Evolutionary conservation across 2,329 filamentous ascomycete species (phyloP).

Genomic region (Cladosporium sp.): DNA sequence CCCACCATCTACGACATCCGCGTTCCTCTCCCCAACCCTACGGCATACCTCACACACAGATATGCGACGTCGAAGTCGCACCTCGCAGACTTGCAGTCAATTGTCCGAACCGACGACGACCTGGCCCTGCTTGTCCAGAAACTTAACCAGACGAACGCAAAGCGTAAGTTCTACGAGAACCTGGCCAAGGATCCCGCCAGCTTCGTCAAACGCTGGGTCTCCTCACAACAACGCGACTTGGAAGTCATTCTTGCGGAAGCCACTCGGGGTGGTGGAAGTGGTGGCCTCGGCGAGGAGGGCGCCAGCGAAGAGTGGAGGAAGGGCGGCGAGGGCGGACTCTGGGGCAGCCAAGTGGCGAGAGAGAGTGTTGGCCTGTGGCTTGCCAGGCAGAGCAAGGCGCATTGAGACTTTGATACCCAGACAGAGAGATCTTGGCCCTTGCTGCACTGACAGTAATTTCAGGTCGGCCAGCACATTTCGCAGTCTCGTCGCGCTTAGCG

Average conservation of each 20-base stretch:
- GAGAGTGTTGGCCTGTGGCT: conserved; percentile 64
- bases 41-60: conserved; percentile 64
- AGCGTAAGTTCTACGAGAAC: conserved; percentile 81
- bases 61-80: conserved; percentile 42
- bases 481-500: background rate
- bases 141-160: conserved; percentile 80
- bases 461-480: background rate
- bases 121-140: conserved; percentile 80
- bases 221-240: conserved; percentile 85
- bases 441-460: background rate
- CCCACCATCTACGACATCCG: conserved; percentile 87
- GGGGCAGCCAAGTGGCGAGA: conserved; percentile 61
- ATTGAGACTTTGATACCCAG: conserved; percentile 10
- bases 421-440: background rate
- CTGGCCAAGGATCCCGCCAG: conserved; percentile 78
- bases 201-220: conserved; percentile 86
- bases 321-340: conserved; percentile 61
- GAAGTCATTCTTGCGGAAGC: conserved; percentile 86
- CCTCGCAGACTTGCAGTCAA: conserved; percentile 71
- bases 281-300: conserved; percentile 49
- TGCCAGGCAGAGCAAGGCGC: conserved; percentile 23
- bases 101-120: conserved; percentile 78
- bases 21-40: conserved; percentile 79
- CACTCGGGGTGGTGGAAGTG: conserved; percentile 50
- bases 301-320: conserved; percentile 69